phyloP scores from a whole-genome alignment of 2,329 filamentous ascomycete genomes.

The Cladosporium phlei region DNA sequence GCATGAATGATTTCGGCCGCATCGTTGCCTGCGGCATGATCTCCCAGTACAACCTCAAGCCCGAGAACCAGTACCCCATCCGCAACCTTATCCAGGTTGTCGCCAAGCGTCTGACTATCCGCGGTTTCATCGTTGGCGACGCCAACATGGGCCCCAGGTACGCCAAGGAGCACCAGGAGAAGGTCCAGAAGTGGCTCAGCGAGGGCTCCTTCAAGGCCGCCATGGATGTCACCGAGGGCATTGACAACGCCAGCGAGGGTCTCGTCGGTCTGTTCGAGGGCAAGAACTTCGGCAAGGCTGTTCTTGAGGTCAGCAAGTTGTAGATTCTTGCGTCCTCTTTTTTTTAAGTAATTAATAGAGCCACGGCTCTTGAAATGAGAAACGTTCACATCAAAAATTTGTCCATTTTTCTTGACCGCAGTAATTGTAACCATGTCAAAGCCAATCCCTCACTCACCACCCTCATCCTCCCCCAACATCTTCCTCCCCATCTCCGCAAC shows the following conservation, averaged over 20 bases:
- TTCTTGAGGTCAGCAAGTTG: slow-evolving; percentile 57
- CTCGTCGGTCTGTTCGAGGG: slow-evolving; percentile 71
- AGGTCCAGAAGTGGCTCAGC: slow-evolving; percentile 68
- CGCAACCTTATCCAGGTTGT: slow-evolving; percentile 62
- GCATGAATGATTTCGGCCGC: slow-evolving; percentile 62
- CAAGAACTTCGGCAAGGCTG: slow-evolving; percentile 81
- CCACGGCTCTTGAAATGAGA: too few species aligned
- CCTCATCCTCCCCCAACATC: background rate
- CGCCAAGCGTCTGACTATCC: slow-evolving; percentile 63
- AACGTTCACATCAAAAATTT: too few species aligned
- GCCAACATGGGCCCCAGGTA: slow-evolving; percentile 63
- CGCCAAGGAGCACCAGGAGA: slow-evolving; percentile 66
- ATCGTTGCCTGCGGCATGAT: slow-evolving; percentile 66
- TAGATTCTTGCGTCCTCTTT: too few species aligned
- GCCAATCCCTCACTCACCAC: too few species aligned
- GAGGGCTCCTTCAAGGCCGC: slow-evolving; percentile 71
- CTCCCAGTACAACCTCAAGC: slow-evolving; percentile 65
- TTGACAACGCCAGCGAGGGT: slow-evolving; percentile 70
- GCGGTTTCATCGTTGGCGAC: slow-evolving; percentile 71
- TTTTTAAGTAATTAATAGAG: too few species aligned
- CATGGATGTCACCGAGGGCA: slow-evolving; percentile 65
- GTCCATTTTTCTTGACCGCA: too few species aligned
- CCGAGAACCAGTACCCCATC: slow-evolving; percentile 58
- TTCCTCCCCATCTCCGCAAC: background rate
- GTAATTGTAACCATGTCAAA: too few species aligned